A percentile compares a stretch with the other conserved stretches of the same genome.
These are phyloP conservation scores for Melampsora abietis-canadensis DNA, from an alignment of 1,284 basidiomycete species.

Conservation along the genomic window DNA sequence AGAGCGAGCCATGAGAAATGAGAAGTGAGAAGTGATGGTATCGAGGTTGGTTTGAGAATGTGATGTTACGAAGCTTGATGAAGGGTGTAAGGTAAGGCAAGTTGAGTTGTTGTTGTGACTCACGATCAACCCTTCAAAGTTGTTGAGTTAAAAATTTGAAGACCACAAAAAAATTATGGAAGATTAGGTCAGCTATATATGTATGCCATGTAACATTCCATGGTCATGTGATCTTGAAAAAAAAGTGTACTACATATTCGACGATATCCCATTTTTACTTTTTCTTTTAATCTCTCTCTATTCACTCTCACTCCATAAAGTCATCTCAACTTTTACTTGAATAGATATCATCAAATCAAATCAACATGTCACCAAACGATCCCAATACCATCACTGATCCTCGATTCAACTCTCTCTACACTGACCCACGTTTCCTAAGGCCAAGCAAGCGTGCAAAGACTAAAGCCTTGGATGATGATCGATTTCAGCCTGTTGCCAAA, in stretches of 20 bases:
- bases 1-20: not conserved
- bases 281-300: not conserved
- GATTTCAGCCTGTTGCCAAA: slow-evolving; percentile 10
- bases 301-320: not conserved
- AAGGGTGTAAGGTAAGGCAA: not conserved
- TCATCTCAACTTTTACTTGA: not conserved
- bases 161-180: not conserved
- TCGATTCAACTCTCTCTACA: slow-evolving; percentile 5
- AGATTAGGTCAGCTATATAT: not conserved
- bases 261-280: no score
- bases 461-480: slow-evolving; percentile 11
- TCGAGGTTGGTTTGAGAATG: not conserved
- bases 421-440: slow-evolving; percentile 31
- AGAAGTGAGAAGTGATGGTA: not conserved
- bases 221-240: no score
- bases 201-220: no score
- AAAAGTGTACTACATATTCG: no score
- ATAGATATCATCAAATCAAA: not conserved
- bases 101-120: not conserved
- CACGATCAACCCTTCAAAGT: not conserved
- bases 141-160: no score
- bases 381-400: slow-evolving; percentile 9
- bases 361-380: not conserved
- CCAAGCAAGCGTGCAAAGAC: slow-evolving; percentile 6
- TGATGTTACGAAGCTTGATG: not conserved